A percentile compares a stretch with the other conserved stretches of the same genome.
These are phyloP conservation scores for Dissophora globulifera DNA, from an alignment of 192 early-diverging fungal species.

Conservation along the genomic window DNA sequence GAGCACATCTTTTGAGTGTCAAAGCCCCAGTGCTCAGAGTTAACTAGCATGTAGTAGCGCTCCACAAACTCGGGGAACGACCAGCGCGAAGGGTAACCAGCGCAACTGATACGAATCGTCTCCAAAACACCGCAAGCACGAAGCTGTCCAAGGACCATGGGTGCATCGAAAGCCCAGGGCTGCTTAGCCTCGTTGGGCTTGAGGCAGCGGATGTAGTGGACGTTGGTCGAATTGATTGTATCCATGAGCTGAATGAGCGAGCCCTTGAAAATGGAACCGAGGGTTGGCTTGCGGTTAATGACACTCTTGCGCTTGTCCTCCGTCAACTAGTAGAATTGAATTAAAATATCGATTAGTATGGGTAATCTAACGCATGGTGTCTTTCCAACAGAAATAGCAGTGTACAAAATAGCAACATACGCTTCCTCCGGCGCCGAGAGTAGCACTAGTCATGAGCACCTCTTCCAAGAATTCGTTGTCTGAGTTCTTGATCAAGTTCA, in stretches of 20 bases:
- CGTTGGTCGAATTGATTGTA: constrained; percentile 91
- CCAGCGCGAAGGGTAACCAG: constrained; percentile 94
- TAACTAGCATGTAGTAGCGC: constrained; percentile 74
- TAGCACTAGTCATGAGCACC: constrained; percentile 63
- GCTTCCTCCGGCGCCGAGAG: constrained; percentile 46
- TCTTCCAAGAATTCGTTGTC: constrained; percentile 86
- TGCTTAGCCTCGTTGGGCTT: constrained; percentile 97
- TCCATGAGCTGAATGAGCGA: constrained; percentile 97
- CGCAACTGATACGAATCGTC: constrained; percentile 98
- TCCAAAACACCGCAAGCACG: constrained; percentile 99
- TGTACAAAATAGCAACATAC: constrained; percentile 24
- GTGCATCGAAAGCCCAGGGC: constrained; percentile 93
- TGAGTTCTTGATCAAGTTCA: constrained; percentile 80
- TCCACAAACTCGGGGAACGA: constrained; percentile 93
- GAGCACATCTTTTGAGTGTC: constrained; percentile 70
- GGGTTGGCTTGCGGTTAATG: constrained; percentile 83
- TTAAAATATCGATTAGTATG: background rate
- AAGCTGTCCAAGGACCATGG: constrained; percentile 93
- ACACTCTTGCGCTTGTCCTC: constrained; percentile 64
- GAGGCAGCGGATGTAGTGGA: constrained; percentile 98
- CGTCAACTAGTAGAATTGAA: constrained; percentile 23
- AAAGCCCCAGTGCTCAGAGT: constrained; percentile 64
- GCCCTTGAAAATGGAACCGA: constrained; percentile 95
- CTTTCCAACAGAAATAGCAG: too few species aligned
- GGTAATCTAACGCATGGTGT: too few species aligned